Percentiles rank a stretch among this genome's conserved stretches.
Evolutionary conservation across 257 asterid genomes (phyloP).

Genomic region (Primulina tabacum): DNA sequence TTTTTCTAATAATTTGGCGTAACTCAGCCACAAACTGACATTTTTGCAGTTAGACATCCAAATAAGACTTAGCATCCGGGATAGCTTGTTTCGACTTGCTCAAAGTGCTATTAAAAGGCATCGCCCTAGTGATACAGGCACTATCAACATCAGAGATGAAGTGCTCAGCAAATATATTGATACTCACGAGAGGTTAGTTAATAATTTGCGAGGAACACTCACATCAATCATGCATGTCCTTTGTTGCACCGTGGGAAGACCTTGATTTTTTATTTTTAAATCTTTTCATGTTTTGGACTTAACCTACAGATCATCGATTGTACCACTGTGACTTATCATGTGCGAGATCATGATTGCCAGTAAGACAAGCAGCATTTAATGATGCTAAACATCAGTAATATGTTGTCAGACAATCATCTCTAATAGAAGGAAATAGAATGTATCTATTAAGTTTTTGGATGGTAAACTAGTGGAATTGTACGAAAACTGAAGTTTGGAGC

Average conservation of each 20-base stretch:
- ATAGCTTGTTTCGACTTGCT: constrained; percentile 86
- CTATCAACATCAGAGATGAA: constrained; percentile 46
- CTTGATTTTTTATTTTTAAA: neutral
- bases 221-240: neutral
- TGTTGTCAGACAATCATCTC: too few relatives aligned
- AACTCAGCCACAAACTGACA: neutral
- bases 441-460: too few relatives aligned
- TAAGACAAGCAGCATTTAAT: too few relatives aligned
- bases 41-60: constrained; percentile 66
- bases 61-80: constrained; percentile 69
- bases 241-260: neutral
- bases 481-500: too few relatives aligned
- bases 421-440: too few relatives aligned
- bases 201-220: constrained; percentile 12
- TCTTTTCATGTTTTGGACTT: too few relatives aligned
- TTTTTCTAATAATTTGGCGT: constrained; percentile 18
- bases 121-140: constrained; percentile 45
- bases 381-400: too few relatives aligned
- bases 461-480: too few relatives aligned
- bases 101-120: constrained; percentile 73
- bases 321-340: neutral
- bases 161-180: constrained; percentile 34
- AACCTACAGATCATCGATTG: too few relatives aligned
- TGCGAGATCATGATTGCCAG: neutral
- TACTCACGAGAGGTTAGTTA: constrained; percentile 58